These are phyloP conservation scores for Meyerozyma guilliermondii DNA, from an alignment of 1,139 yeast genomes.

Conservation along the genomic window DNA sequence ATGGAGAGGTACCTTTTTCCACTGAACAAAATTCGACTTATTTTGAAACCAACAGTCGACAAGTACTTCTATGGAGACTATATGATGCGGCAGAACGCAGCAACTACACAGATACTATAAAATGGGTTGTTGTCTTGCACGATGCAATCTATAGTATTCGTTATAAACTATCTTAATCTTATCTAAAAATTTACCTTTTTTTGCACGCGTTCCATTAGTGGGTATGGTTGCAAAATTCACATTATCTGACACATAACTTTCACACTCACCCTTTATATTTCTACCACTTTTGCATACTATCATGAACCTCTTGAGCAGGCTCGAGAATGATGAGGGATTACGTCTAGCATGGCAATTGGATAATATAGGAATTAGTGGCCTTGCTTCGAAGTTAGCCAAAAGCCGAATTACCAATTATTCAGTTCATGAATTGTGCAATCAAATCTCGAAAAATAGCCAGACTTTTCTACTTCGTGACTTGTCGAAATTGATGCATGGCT, in stretches of 20 bases:
- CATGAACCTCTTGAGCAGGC: background rate
- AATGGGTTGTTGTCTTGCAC: constrained; percentile 26
- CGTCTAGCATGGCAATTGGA: background rate
- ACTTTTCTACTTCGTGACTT: background rate
- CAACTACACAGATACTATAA: constrained; percentile 23
- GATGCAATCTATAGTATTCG: constrained; percentile 17
- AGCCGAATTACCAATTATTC: background rate
- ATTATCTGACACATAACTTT: background rate
- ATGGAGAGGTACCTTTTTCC: constrained; percentile 16
- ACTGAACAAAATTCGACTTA: constrained; percentile 9
- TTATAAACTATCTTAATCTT: background rate
- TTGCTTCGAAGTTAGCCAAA: background rate
- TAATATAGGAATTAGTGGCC: background rate
- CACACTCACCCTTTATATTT: background rate
- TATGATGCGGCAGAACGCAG: constrained; percentile 17
- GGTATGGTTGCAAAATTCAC: background rate
- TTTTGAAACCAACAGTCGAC: background rate
- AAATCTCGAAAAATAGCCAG: background rate
- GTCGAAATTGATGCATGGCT: background rate
- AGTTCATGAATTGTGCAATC: background rate
- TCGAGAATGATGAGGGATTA: background rate
- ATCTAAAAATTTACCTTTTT: background rate
- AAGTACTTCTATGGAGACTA: constrained; percentile 21
- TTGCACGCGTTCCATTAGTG: background rate
- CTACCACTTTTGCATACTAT: background rate